Evolutionary conservation across 352 stramenopile species (phyloP), one percentile per base, ranked within the genome.

Genomic region (Globisporangium megalacanthum): DNA sequence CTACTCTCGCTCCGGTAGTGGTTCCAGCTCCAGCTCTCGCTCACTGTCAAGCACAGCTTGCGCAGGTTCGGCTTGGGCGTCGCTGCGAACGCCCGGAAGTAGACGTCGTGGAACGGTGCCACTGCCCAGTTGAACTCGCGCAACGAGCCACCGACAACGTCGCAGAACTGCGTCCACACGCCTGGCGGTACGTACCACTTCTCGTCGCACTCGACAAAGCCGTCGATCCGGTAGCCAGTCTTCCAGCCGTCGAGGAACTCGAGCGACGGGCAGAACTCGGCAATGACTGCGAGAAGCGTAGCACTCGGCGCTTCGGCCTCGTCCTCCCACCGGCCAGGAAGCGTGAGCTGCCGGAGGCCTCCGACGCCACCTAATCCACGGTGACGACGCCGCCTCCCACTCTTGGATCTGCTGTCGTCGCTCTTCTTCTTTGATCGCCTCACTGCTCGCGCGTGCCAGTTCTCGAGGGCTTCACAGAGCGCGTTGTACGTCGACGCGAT

Each of bases 201-300:
- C 39, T 72, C 65, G 17, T 66, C 58, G 36, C 65, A 72, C 29
- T 55, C 49, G 19, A 72, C 31, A n/a, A 55, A 49, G 17, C 41
- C 56, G 9, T 62, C 54, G 6, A 69, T 61, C 4, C 35, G 31
- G 22, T 65, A 59, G 1, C 29, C 56, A 9, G n/a, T 22, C 17
- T 70, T 67, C 62, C 62, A 73, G n/a, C 66, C 66, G 29, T 73
- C 66, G 4, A 70, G 25, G 42, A 60, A 69, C 58, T 67, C 62
- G 20, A 73, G 22, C 7, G 47, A 6, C 1, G 62, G 62, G 33
- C 66, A 73, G 6, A 48, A 64, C 14, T 25, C n/a, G 0, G 54
- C 47, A 10, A 73, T 25, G 0, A 45, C 47, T 14, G 36, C 8
- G 6, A 73, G 20, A 15, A 68, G 35, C 36, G 57, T 47, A n/a